Evolutionary conservation across 768 basidiomycete genomes (phyloP), one percentile per base, ranked within the genome.

Genomic region (Hemileccinum rubropunctum): DNA sequence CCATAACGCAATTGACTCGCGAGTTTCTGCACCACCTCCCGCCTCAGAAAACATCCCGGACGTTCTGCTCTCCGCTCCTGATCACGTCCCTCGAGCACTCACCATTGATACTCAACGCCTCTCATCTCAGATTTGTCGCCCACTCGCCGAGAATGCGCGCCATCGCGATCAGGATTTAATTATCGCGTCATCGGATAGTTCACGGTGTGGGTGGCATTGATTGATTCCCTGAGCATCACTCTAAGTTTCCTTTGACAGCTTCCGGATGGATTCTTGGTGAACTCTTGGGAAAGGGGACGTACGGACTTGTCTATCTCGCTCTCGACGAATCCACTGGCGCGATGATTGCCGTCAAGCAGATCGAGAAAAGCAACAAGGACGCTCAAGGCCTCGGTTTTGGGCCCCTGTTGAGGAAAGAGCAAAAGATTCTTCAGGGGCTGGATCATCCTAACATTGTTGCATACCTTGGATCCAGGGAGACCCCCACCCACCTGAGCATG

Each of bases 331-430:
- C 91, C 2, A 95, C 91, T 2, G 92, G 92, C 47, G 92, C 95
- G 69, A 94, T 95, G 88, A 91, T 98, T 63, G 95, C 95, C 10
- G 95, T 98, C 54, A 98, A 98, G 71, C 95, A 98, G 71, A 95
- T 97, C 42, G 93, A 95, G 66, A 79, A 91, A 46, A 93, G 95
- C 70, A 86, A 86, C 66, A 86, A 85, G 55, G 90, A 95, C 67
- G 74, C 79, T 12, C 79, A 89, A 14, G 91, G 91, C 57, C 73
- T 79, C 48, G 81, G 79, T n/a, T 88, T 94, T 55, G 88, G 97
- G 48, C 84, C 91, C 56, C 91, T 92, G 1, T 72, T 98, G 51
- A 91, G 93, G 68, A 76, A 86, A 58, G 95, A 97, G 73, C 94
- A 89, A 61, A 90, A 94, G 70, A 91, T 92, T 3, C 75, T 97